Evolutionary conservation across 2,329 filamentous ascomycete genomes (phyloP).

Genomic region (Xylariaceae sp.): DNA sequence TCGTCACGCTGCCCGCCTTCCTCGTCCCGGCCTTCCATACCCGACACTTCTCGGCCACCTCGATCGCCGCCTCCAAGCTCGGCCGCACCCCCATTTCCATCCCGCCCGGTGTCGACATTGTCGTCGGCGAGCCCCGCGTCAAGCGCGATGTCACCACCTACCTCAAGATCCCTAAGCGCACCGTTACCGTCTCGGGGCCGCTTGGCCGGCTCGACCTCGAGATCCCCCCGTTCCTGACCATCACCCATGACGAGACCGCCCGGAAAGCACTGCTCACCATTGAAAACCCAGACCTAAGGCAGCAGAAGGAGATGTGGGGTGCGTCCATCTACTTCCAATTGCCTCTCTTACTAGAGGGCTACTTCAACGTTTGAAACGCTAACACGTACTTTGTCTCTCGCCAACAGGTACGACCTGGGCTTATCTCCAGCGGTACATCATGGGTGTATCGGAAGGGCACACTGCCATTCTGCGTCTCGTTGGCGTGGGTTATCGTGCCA

Average conservation of each 20-base stretch:
- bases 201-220: conserved; percentile 74
- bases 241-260: conserved; percentile 64
- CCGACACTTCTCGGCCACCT: conserved; percentile 70
- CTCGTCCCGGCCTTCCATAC: conserved; percentile 68
- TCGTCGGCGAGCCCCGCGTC: conserved; percentile 60
- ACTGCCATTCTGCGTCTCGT: conserved; percentile 89
- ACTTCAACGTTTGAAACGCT: neutral
- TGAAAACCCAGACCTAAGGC: conserved; percentile 62
- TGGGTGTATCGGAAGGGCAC: conserved; percentile 94
- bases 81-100: conserved; percentile 77
- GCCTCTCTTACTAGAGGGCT: too few species aligned
- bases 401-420: conserved; percentile 78
- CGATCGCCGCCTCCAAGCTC: conserved; percentile 72
- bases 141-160: conserved; percentile 57
- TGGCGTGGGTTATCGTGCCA: conserved; percentile 92
- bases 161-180: conserved; percentile 60
- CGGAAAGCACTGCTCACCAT: conserved; percentile 68
- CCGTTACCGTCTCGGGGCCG: conserved; percentile 75
- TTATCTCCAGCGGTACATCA: conserved; percentile 85
- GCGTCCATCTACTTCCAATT: conserved; percentile 14
- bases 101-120: conserved; percentile 78
- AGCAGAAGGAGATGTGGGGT: conserved; percentile 98
- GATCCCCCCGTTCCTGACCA: conserved; percentile 74
- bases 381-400: too few species aligned
- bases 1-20: conserved; percentile 64